Evolutionary conservation across 2,329 filamentous ascomycete species (phyloP).

Genomic region (Hypocrella siamensis): DNA sequence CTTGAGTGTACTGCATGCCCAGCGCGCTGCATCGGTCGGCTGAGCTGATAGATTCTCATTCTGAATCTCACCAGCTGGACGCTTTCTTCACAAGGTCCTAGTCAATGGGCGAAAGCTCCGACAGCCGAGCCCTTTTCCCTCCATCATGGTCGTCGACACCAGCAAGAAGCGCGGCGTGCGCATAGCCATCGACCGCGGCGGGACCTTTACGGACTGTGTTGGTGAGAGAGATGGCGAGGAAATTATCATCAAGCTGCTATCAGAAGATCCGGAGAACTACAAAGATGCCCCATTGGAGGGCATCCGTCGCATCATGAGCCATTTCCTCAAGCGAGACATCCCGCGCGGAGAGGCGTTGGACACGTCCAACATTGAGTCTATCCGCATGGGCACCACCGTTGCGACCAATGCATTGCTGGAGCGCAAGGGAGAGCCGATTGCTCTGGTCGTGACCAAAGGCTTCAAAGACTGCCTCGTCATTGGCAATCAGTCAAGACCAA

Average conservation of each 20-base stretch:
- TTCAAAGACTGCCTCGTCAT: constrained; percentile 60
- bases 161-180: constrained; percentile 57
- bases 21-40: no score
- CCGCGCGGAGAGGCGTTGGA: constrained; percentile 18
- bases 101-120: no score
- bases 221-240: constrained; percentile 50
- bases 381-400: constrained; percentile 70
- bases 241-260: constrained; percentile 56
- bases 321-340: constrained; percentile 14
- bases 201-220: constrained; percentile 56
- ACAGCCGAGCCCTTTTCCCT: no score
- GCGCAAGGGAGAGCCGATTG: constrained; percentile 56
- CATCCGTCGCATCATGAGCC: constrained; percentile 35
- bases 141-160: constrained; percentile 41
- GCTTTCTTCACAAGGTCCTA: no score
- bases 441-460: constrained; percentile 54
- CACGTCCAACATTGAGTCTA: constrained; percentile 36
- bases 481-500: constrained; percentile 56
- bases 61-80: no score
- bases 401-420: constrained; percentile 66
- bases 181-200: constrained; percentile 19
- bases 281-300: constrained; percentile 59
- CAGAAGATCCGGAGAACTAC: constrained; percentile 57
- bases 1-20: no score
- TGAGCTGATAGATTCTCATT: no score